These are phyloP conservation scores for Wickerhamomyces sp. DNA, from an alignment of 1,139 yeast species.

Conservation along the genomic window DNA sequence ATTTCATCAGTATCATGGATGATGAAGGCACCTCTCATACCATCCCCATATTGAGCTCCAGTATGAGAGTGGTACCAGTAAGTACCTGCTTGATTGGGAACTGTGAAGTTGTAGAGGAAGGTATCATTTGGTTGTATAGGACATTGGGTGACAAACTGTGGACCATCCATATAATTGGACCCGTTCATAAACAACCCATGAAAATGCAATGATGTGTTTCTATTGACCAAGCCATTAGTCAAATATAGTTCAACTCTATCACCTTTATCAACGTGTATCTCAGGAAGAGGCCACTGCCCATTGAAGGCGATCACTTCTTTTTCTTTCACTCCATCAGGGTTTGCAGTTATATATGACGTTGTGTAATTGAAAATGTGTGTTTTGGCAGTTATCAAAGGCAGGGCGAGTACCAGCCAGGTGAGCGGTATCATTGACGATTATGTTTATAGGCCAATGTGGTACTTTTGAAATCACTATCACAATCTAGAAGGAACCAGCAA, in stretches of 20 bases:
- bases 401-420: neutral
- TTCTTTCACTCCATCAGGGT: slow-evolving; percentile 56
- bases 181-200: slow-evolving; percentile 70
- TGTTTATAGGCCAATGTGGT: too few relatives aligned
- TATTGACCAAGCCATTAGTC: slow-evolving; percentile 49
- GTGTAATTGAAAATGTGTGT: slow-evolving; percentile 51
- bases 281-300: slow-evolving; percentile 71
- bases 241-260: slow-evolving; percentile 57
- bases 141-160: slow-evolving; percentile 72
- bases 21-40: slow-evolving; percentile 67
- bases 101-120: slow-evolving; percentile 58
- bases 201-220: slow-evolving; percentile 65
- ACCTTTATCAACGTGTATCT: slow-evolving; percentile 55
- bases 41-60: slow-evolving; percentile 73
- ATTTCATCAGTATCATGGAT: slow-evolving; percentile 49
- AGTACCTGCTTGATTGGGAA: slow-evolving; percentile 63
- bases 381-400: slow-evolving; percentile 27
- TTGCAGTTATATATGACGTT: slow-evolving; percentile 50
- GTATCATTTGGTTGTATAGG: slow-evolving; percentile 67
- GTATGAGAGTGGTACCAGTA: slow-evolving; percentile 86
- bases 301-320: slow-evolving; percentile 61
- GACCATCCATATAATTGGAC: slow-evolving; percentile 68
- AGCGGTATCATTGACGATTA: too few relatives aligned
- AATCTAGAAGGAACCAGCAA: too few relatives aligned
- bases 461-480: too few relatives aligned